phyloP scores from a whole-genome alignment of 139 green algal genomes.

The Chlamydomonas incerta region DNA sequence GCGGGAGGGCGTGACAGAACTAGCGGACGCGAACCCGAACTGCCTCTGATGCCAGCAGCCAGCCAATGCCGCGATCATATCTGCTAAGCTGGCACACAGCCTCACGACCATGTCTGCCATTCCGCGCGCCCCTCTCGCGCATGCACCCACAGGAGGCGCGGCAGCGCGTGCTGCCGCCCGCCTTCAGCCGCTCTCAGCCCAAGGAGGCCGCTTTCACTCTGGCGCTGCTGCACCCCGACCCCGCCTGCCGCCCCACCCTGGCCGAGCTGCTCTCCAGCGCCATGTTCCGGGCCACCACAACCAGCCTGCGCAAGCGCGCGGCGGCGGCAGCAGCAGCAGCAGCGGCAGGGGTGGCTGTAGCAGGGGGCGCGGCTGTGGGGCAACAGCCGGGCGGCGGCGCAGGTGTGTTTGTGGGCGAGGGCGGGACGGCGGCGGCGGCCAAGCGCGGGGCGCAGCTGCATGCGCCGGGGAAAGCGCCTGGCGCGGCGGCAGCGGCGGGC shows the following conservation, averaged over 20 bases:
- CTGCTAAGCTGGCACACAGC: no score
- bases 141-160: slow-evolving; percentile 62
- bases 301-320: slow-evolving; percentile 24
- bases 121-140: no score
- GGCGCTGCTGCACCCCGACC: slow-evolving; percentile 67
- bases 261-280: slow-evolving; percentile 57
- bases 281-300: slow-evolving; percentile 47
- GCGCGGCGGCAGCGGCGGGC: background rate
- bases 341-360: background rate
- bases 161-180: slow-evolving; percentile 62
- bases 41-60: no score
- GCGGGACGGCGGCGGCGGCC: background rate
- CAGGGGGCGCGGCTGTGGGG: no score
- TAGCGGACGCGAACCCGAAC: no score
- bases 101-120: no score
- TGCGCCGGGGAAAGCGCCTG: background rate
- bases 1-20: no score
- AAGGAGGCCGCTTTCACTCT: slow-evolving; percentile 66
- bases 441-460: background rate
- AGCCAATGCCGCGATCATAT: no score
- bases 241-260: slow-evolving; percentile 57
- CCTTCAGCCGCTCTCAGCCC: slow-evolving; percentile 54
- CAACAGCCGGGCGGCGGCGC: background rate
- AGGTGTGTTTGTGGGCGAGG: background rate
- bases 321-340: background rate